These are phyloP conservation scores for Candida gigantensis DNA, from an alignment of 1,139 yeast genomes.

Conservation along the genomic window DNA sequence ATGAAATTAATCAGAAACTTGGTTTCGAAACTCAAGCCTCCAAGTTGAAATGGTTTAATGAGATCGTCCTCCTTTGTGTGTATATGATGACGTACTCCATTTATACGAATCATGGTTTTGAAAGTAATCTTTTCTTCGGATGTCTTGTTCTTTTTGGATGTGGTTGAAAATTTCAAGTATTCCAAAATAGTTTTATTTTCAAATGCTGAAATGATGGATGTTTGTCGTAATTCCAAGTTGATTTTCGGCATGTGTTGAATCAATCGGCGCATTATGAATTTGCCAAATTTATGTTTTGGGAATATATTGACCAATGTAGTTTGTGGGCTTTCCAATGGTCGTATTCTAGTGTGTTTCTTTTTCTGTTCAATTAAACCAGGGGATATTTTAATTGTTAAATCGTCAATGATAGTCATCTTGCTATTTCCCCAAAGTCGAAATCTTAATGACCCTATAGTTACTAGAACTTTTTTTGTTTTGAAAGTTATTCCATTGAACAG, in stretches of 20 bases:
- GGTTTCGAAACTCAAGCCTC: constrained; percentile 25
- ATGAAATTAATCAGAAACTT: constrained; percentile 22
- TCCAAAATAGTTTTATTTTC: constrained; percentile 22
- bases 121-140: constrained; percentile 22
- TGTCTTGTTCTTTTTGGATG: constrained; percentile 25
- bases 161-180: constrained; percentile 23
- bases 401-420: constrained; percentile 32
- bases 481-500: constrained; percentile 36
- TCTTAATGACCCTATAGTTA: constrained; percentile 28
- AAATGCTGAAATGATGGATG: constrained; percentile 15
- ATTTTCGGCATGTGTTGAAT: constrained; percentile 27
- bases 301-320: constrained; percentile 15
- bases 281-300: constrained; percentile 20
- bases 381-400: constrained; percentile 18
- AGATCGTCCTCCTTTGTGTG: constrained; percentile 5
- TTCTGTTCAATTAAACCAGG: neutral
- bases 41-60: constrained; percentile 18
- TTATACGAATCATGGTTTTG: constrained; percentile 18
- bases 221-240: constrained; percentile 30
- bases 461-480: constrained; percentile 13
- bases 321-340: constrained; percentile 3
- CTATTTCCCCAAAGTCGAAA: constrained; percentile 46
- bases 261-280: constrained; percentile 16
- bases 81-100: constrained; percentile 14
- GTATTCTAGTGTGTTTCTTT: neutral